phyloP scores from a whole-genome alignment of 2,329 filamentous ascomycete species.

The Colletotrichum nymphaeae region DNA sequence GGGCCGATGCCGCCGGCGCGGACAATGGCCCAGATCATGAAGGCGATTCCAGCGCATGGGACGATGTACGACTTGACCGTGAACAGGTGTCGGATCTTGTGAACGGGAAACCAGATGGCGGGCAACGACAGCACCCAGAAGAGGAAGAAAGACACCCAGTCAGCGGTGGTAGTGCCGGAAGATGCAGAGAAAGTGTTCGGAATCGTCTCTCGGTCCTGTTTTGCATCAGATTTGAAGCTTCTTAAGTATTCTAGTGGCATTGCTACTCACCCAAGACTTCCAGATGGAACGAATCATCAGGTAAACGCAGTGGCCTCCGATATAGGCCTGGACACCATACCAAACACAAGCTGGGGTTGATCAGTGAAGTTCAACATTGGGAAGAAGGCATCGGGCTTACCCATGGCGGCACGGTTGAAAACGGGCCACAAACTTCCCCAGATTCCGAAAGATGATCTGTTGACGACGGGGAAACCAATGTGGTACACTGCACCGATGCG shows the following conservation, averaged over 20 bases:
- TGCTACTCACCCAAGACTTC: constrained; percentile 67
- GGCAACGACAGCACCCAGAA: constrained; percentile 87
- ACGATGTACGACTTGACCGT: constrained; percentile 90
- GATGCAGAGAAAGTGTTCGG: constrained; percentile 73
- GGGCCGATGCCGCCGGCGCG: constrained; percentile 86
- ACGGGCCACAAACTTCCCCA: constrained; percentile 92
- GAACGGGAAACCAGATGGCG: constrained; percentile 89
- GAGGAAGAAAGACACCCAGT: constrained; percentile 85
- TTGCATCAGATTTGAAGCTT: background rate
- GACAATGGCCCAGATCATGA: constrained; percentile 88
- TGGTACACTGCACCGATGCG: constrained; percentile 90
- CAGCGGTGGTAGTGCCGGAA: constrained; percentile 79
- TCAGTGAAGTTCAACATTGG: background rate
- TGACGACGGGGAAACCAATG: constrained; percentile 87
- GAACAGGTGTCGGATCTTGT: constrained; percentile 89
- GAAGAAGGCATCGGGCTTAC: constrained; percentile 44
- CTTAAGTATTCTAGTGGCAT: background rate
- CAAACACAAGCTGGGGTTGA: constrained; percentile 74
- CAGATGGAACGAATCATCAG: constrained; percentile 91
- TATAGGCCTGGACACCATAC: constrained; percentile 89
- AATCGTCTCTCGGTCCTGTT: constrained; percentile 63
- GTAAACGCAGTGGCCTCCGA: constrained; percentile 86
- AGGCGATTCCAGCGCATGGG: constrained; percentile 83
- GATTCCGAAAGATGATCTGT: constrained; percentile 84
- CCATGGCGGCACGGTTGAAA: constrained; percentile 87